Evolutionary conservation across 164 flowering plant species (phyloP), one percentile per base, ranked within the genome.

Genomic region (Stephania japonica): DNA sequence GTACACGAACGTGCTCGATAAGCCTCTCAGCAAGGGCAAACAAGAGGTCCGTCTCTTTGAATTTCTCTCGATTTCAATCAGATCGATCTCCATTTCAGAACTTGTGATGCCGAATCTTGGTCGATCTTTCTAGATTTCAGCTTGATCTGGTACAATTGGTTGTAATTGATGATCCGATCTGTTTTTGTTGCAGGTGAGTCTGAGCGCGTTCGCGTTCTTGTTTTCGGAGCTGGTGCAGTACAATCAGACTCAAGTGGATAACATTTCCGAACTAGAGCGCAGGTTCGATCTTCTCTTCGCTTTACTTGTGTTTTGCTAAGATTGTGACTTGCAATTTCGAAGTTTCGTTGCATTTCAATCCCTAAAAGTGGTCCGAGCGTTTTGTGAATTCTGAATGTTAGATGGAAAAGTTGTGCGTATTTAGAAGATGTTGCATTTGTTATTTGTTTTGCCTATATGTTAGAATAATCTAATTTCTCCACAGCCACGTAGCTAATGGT

Each of bases 181-280:
- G n/a, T n/a, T n/a, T n/a, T n/a, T 73, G 24, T 79, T 80, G 77
- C 88, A 96, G 99, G 99, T 96, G 10, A 96, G 98, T 79, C 81
- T 96, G 86, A 96, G 97, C 81, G 98, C 94, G 7, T 96, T 91
- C 78, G 94, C 97, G 0, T 93, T 90, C 81, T 81, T 96, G 85
- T 93, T 96, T 75, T 93, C 98, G 6, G 99, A 96, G 90, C 90
- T 96, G 66, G 99, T 96, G 47, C 98, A 96, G 80, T 96, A 96
- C 77, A 96, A 91, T 79, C 99, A 96, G 80, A 90, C 97, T 12
- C 97, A 93, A 75, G 98, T 96, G 21, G 99, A 96, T 81, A 96
- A 96, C 77, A 96, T 96, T 78, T 86, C 92, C 8, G 99, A 96
- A 77, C 76, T 96, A 50, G 99, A 96, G 74, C 72, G 99, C 73